These are phyloP conservation scores for Backusella luteola DNA, from an alignment of 192 early-diverging fungal genomes.

Conservation along the genomic window DNA sequence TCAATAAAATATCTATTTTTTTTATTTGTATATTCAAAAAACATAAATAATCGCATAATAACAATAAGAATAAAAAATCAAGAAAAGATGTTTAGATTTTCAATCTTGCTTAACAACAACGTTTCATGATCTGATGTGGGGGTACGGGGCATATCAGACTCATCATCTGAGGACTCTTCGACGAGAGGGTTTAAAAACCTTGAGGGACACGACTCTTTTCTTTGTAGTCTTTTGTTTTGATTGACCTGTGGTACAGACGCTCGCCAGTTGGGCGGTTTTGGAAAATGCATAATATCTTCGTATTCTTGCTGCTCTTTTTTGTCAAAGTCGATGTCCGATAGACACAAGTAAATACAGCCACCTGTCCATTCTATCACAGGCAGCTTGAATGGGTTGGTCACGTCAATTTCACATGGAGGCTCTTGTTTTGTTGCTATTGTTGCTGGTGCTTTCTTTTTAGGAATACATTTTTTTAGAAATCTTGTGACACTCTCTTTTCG, in stretches of 20 bases:
- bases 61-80: not conserved
- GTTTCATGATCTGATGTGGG: not conserved
- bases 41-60: not conserved
- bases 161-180: conserved; percentile 3
- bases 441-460: not conserved
- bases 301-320: not conserved
- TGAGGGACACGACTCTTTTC: not conserved
- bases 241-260: not conserved
- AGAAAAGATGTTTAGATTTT: not conserved
- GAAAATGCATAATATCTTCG: conserved; percentile 9
- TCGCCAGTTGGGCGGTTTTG: not conserved
- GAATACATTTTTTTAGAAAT: not conserved
- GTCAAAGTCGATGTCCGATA: not conserved
- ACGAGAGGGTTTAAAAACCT: not conserved
- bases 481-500: not conserved
- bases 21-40: not conserved
- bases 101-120: not conserved
- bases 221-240: not conserved
- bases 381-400: not conserved
- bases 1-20: not conserved
- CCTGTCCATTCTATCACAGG: not conserved
- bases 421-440: not conserved
- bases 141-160: not conserved
- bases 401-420: conserved; percentile 2
- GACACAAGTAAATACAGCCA: not conserved